Base-by-base conservation (phyloP, 352 stramenopile genomes). In the Sclerospora graminicola region DNA sequence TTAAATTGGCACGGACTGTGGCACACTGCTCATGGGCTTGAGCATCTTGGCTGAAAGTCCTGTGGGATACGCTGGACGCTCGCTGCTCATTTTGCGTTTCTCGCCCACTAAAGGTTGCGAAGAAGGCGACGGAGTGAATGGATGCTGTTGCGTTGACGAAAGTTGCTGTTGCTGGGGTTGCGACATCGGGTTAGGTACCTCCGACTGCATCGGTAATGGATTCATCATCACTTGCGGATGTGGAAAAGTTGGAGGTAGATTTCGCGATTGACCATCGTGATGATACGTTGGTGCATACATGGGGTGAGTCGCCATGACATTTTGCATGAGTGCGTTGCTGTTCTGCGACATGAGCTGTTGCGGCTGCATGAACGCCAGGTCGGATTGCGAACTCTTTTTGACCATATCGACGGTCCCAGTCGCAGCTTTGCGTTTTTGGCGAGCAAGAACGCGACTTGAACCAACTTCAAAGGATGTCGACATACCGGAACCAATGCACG, bases 401-500 rank as follows among this genome's bases (percentile, higher is more conserved):
- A 24, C 48, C 1, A 43, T 18, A 2, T 62, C 45, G 13, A 39
- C 35, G 21, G 53, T 54, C n/a, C 48, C 66, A n/a, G 62, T 68
- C 18, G 74, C 75, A 0, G 80, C 76, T 56, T 91, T 91, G 51
- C 80, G 69, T 52, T 91, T 91, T 53, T 91, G 80, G 2, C 80
- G 76, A 2, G 80, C 80, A 6, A 91, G 61, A 36, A 91, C 80
- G 15, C 80, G 80, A 32, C 71, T 87, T 15, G 80, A 91, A 2
- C 80, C 80, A 13, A 91, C 80, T 54, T 91, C 80, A 43, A 91
- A 91, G 7, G 74, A 78, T 37, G 80, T 88, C 23, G 76, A 89
- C 77, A 88, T 89, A 32, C 80, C 80, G 18, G 80, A 91, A 45
- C 76, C 80, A 26, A 91, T 89, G 58, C 80, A 91, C 23, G 74